Evolutionary conservation across 176 grass and related monocot genomes (phyloP).

Genomic region (Aegilops speltoides): DNA sequence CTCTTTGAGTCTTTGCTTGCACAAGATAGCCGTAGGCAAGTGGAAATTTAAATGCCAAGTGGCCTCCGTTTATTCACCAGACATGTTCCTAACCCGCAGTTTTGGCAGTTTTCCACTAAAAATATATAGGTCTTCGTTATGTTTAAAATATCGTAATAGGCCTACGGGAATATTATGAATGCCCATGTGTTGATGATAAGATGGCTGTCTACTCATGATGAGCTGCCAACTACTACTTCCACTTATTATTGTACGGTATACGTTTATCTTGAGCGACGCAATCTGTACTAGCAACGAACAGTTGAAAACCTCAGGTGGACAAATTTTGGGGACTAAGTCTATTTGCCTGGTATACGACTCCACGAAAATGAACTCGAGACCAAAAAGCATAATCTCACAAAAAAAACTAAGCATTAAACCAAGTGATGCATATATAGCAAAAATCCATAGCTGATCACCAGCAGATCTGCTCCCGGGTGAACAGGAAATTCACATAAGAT

Average conservation of each 20-base stretch:
- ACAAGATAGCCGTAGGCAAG: not conserved
- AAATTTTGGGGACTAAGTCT: not conserved
- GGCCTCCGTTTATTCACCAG: slow-evolving; percentile 5
- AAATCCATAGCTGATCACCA: too few species aligned
- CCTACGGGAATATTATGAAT: not conserved
- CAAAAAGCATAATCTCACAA: too few species aligned
- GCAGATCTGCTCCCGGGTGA: too few species aligned
- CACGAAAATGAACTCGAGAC: too few species aligned
- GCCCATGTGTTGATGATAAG: not conserved
- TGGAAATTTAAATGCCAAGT: not conserved
- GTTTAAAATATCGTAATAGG: not conserved
- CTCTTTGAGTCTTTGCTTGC: slow-evolving; percentile 8
- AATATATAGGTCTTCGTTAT: not conserved
- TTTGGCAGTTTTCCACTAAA: not conserved
- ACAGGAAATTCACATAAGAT: too few species aligned
- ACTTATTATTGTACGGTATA: not conserved
- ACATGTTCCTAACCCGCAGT: not conserved
- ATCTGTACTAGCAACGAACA: not conserved
- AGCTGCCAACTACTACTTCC: not conserved
- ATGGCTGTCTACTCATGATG: not conserved
- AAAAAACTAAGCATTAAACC: too few species aligned
- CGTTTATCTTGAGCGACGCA: not conserved
- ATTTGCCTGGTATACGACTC: too few species aligned
- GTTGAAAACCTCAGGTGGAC: not conserved
- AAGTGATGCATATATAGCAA: too few species aligned